Evolutionary conservation across 257 asterid genomes (phyloP).

Genomic region (Echites panduratus): DNA sequence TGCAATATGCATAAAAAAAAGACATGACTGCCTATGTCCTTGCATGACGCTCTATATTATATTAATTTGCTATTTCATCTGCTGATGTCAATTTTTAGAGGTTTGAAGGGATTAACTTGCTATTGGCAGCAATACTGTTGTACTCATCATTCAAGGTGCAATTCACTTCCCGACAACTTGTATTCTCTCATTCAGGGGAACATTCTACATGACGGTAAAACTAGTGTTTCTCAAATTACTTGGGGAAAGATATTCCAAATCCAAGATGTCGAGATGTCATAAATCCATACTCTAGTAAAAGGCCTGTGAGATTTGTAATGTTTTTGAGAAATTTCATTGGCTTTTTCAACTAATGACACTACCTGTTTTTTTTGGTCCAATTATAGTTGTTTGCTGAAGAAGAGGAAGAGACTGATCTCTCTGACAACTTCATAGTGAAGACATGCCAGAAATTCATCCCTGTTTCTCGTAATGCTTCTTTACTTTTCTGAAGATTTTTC

Average conservation of each 20-base stretch:
- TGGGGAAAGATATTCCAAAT: background rate
- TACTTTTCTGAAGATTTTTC: background rate
- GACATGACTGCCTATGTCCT: constrained; percentile 6
- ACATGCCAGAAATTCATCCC: constrained; percentile 95
- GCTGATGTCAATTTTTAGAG: constrained; percentile 41
- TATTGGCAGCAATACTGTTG: constrained; percentile 67
- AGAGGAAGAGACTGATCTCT: constrained; percentile 77
- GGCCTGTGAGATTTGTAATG: background rate
- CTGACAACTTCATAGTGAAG: constrained; percentile 91
- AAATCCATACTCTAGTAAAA: background rate
- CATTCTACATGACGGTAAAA: background rate
- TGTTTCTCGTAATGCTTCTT: constrained; percentile 61
- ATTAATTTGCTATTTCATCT: constrained; percentile 6
- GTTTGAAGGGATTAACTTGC: constrained; percentile 71
- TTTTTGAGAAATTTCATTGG: background rate
- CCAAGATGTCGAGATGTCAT: background rate
- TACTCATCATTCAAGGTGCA: constrained; percentile 92
- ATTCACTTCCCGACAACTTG: constrained; percentile 15
- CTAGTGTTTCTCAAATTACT: background rate
- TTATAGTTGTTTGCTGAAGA: constrained; percentile 66
- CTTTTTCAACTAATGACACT: background rate
- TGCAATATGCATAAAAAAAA: background rate
- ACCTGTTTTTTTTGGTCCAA: constrained; percentile 6
- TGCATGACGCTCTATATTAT: background rate
- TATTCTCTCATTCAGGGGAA: background rate